Base-by-base conservation (phyloP, 306 rosid species). In the Vigna nakashimae region DNA sequence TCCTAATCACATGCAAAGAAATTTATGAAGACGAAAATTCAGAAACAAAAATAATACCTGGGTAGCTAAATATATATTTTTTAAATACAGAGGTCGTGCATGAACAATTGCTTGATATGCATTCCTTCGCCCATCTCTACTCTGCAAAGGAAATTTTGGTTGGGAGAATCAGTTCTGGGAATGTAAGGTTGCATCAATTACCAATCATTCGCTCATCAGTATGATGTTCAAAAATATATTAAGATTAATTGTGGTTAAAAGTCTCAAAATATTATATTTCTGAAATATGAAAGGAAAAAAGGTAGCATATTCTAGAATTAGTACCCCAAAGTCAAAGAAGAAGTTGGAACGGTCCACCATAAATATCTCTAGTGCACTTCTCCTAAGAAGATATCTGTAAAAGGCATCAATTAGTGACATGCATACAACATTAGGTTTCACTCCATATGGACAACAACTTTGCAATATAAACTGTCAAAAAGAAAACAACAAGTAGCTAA, bases 311-410 rank as follows among this genome's bases (percentile, higher is more conserved):
- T 40, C 52, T 50, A 77, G 45, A 55, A 75, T 71, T 80, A 59
- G 53, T 95, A 95, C 99, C 98, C 90, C 97, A 38, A 92, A 95
- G 85, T 95, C 98, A 90, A 95, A 95, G 91, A 95, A 95, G 88
- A 83, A 91, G 86, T 91, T 95, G 32, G 98, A 91, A 57, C 96
- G 90, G 75, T 95, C 98, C 81, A 92, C 89, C 99, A 90, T 87
- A 84, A 95, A 92, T 78, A 95, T 88, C 88, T 95, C 99, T 69
- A 95, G 82, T 65, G 99, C 97, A 89, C 98, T 92, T 90, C 98
- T 90, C 89, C 98, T 87, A 49, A 95, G 91, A 66, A 95, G 96
- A 88, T 92, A 95, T 82, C 99, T 95, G 89, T 57, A 71, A 73
- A 3, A 68, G 74, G 65, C 79, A 79, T 26, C 13, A 75, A 63